phyloP scores from a whole-genome alignment of 202 grass and related monocot species.

The Bolboschoenoplectus hybrid region DNA sequence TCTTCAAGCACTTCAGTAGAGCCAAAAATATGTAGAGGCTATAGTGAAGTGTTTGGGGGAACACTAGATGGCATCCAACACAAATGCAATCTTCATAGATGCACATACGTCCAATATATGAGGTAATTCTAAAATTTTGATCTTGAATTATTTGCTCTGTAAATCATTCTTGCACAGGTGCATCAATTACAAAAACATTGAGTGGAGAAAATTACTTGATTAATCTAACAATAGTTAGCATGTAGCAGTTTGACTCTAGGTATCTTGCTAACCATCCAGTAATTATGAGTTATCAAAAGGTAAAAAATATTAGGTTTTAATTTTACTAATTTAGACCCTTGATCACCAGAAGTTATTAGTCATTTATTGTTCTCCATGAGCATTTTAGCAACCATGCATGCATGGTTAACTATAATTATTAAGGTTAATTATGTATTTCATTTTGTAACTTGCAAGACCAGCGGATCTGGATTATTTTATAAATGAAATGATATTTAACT shows the following conservation, averaged over 20 bases:
- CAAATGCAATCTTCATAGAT: neutral
- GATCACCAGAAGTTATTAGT: neutral
- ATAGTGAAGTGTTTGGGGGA: conserved; percentile 34
- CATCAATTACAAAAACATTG: neutral
- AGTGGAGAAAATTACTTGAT: too few relatives aligned
- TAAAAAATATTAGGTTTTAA: neutral
- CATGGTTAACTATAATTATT: neutral
- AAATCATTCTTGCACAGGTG: neutral
- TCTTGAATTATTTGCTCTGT: neutral
- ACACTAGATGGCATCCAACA: conserved; percentile 19
- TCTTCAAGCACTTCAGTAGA: conserved; percentile 27
- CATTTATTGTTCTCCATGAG: neutral
- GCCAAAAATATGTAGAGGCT: neutral
- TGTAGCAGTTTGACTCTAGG: neutral
- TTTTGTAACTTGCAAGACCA: neutral
- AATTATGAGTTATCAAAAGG: neutral
- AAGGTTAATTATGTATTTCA: neutral
- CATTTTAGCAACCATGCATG: neutral
- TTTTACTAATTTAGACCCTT: neutral
- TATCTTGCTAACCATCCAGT: neutral
- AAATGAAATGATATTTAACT: neutral
- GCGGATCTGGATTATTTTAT: neutral
- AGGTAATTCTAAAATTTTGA: neutral
- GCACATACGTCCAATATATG: neutral
- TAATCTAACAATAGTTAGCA: too few relatives aligned